These are phyloP conservation scores for Pyrus betulifolia DNA, from an alignment of 306 rosid genomes.

Conservation along the genomic window DNA sequence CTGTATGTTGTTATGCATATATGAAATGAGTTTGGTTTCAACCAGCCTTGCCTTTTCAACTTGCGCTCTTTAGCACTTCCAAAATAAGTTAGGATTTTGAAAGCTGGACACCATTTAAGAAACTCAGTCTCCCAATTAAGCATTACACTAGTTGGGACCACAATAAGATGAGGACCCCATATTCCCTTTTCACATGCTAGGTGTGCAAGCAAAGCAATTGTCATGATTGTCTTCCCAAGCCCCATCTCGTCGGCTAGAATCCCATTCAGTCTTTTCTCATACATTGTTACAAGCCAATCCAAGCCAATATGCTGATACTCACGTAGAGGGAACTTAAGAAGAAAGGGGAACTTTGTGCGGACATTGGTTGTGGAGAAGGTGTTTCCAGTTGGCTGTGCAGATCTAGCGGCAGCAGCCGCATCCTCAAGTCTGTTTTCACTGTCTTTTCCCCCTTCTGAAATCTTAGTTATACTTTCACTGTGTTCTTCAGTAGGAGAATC, in stretches of 20 bases:
- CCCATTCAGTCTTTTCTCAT: constrained; percentile 91
- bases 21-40: constrained; percentile 91
- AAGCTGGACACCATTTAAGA: constrained; percentile 98
- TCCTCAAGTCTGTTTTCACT: constrained; percentile 79
- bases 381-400: constrained; percentile 98
- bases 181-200: constrained; percentile 96
- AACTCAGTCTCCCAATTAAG: constrained; percentile 99
- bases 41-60: constrained; percentile 91
- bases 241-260: constrained; percentile 99
- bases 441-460: constrained; percentile 49
- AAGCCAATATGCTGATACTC: constrained; percentile 98
- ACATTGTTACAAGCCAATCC: constrained; percentile 99
- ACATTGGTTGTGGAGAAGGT: constrained; percentile 96
- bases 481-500: constrained; percentile 45
- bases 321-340: constrained; percentile 82
- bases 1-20: constrained; percentile 94
- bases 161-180: constrained; percentile 99
- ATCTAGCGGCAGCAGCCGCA: constrained; percentile 99
- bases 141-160: constrained; percentile 99
- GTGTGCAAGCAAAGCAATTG: constrained; percentile 93
- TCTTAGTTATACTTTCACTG: constrained; percentile 26
- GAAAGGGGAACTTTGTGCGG: constrained; percentile 92
- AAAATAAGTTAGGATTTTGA: constrained; percentile 84
- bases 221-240: constrained; percentile 96
- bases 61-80: constrained; percentile 97